Base-by-base conservation (phyloP, 495 filamentous ascomycete genomes). In the Hypoxylon lienhwacheense region DNA sequence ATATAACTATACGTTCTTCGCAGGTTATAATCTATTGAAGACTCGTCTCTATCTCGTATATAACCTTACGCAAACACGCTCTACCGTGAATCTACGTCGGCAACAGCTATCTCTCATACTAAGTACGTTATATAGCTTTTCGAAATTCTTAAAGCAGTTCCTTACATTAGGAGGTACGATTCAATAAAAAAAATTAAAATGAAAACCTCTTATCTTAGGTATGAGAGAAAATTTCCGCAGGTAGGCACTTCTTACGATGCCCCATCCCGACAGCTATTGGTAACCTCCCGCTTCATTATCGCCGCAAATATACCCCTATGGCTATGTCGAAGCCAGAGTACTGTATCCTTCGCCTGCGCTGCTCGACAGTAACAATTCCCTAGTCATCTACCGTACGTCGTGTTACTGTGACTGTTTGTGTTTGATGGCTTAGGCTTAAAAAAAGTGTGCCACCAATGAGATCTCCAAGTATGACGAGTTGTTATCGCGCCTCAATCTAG, bases 191-290 rank as follows among this genome's bases (percentile, higher is more conserved):
- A n/a, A n/a, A n/a, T n/a, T n/a, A n/a, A n/a, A n/a, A n/a, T n/a
- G n/a, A n/a, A n/a, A n/a, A n/a, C n/a, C n/a, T n/a, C n/a, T n/a
- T n/a, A n/a, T n/a, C n/a, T n/a, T n/a, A n/a, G n/a, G n/a, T n/a
- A n/a, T n/a, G n/a, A n/a, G n/a, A n/a, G n/a, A n/a, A n/a, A n/a
- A n/a, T n/a, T n/a, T 33, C 3, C 3, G 29, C 29, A 33, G 12
- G 6, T 56, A 50, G 15, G 46, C 51, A 41, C 34, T 46, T 41
- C 50, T 29, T 43, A 45, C 22, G 21, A 47, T 46, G 50, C 43
- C 35, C 46, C 46, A 52, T 61, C 35, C 51, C 57, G 57, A 31
- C 46, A 43, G 20, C 34, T 39, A 45, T 36, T 26, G 40, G 55
- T 43, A 52, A 46, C 50, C 51, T 61, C 51, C 57, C 57, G 40